phyloP scores from a whole-genome alignment of 1,139 yeast species.

The Magnusiomyces paraingens region DNA sequence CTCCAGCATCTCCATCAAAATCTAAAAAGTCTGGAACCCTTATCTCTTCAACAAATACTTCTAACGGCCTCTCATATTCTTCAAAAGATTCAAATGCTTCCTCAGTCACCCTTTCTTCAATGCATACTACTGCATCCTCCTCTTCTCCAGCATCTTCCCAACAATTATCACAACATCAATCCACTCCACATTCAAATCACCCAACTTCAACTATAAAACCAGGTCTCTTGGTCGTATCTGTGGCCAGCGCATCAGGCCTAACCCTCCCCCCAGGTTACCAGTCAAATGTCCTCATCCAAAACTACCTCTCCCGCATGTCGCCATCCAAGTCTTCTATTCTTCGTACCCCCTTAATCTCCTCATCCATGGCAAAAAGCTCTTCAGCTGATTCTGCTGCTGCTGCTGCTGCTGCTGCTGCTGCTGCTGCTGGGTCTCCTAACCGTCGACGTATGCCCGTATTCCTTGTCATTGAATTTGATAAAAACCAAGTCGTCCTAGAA shows the following conservation, averaged over 20 bases:
- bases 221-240: constrained; percentile 64
- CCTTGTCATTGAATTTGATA: constrained; percentile 41
- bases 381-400: constrained; percentile 1
- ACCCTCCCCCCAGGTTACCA: constrained; percentile 50
- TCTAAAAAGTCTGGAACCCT: too few relatives aligned
- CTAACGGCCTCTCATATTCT: too few relatives aligned
- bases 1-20: too few relatives aligned
- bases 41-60: too few relatives aligned
- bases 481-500: constrained; percentile 73
- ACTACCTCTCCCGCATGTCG: constrained; percentile 17
- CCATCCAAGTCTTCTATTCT: constrained; percentile 7
- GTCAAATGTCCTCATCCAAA: constrained; percentile 13
- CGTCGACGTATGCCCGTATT: constrained; percentile 32
- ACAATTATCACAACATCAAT: too few relatives aligned
- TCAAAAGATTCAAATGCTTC: too few relatives aligned
- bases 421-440: constrained; percentile 2
- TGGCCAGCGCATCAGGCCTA: constrained; percentile 55
- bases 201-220: constrained; percentile 38
- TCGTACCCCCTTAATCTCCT: constrained; percentile 10
- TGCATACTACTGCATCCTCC: too few relatives aligned
- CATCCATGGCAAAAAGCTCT: constrained; percentile 3
- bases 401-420: neutral
- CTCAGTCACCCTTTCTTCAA: too few relatives aligned
- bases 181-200: too few relatives aligned
- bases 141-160: too few relatives aligned